phyloP scores from a whole-genome alignment of 257 asterid genomes.

The Craterostigma plantagineum region DNA sequence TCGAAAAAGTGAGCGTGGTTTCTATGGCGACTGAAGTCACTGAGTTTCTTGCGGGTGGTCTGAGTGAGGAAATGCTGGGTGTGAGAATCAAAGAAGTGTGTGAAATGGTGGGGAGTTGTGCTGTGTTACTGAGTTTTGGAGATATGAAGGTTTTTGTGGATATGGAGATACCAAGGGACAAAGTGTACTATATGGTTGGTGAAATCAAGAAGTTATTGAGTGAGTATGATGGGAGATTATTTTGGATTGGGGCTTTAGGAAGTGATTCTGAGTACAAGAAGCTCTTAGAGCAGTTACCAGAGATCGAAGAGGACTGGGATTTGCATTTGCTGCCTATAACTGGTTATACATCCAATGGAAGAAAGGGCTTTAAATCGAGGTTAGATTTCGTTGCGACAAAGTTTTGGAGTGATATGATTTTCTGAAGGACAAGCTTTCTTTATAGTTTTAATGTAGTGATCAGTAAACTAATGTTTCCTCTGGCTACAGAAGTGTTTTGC shows the following conservation, averaged over 20 bases:
- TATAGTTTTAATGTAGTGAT: constrained; percentile 7
- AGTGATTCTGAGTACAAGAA: background rate
- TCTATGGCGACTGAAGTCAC: constrained; percentile 38
- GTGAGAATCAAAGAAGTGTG: constrained; percentile 36
- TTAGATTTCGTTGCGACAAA: constrained; percentile 21
- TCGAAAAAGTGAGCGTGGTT: constrained; percentile 30
- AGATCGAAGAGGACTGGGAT: background rate
- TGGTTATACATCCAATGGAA: background rate
- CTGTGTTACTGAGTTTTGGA: constrained; percentile 43
- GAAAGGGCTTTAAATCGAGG: background rate
- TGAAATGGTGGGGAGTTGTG: constrained; percentile 22
- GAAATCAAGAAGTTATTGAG: background rate
- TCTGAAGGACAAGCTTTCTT: no score
- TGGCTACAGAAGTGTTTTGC: constrained; percentile 12
- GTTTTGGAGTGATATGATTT: no score
- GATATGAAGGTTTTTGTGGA: constrained; percentile 47
- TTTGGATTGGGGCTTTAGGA: background rate
- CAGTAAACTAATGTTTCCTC: constrained; percentile 16
- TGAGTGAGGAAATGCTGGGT: constrained; percentile 27
- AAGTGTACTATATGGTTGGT: constrained; percentile 22
- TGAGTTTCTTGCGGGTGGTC: constrained; percentile 19
- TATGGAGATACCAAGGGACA: constrained; percentile 17
- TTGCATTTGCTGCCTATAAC: background rate
- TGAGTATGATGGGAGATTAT: background rate
- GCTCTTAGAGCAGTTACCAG: background rate